These are phyloP conservation scores for Eimeria acervulina DNA, from an alignment of 169 alveolate species.

Conservation along the genomic window DNA sequence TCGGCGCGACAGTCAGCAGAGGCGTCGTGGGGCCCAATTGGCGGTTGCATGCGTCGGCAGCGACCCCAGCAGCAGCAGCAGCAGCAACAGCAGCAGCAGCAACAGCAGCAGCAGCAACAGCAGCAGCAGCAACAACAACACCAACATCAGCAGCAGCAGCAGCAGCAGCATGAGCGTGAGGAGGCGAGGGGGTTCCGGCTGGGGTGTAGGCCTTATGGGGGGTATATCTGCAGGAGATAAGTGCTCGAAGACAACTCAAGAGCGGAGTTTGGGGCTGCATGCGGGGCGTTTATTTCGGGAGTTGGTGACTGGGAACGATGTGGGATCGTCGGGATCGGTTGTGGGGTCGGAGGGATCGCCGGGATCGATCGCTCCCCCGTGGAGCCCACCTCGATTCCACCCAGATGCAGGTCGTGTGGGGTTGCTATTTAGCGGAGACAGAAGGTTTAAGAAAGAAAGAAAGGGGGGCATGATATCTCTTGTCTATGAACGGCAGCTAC, in stretches of 20 bases:
- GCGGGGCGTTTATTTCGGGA: not conserved
- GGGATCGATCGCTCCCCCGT: constrained; percentile 19
- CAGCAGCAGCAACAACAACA: constrained; percentile 34
- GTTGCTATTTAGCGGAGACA: not conserved
- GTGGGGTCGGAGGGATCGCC: not conserved
- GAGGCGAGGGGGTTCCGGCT: not conserved
- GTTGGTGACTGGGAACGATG: not conserved
- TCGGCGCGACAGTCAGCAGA: not conserved
- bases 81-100: constrained; percentile 21
- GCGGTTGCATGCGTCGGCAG: not conserved
- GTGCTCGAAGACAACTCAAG: not conserved
- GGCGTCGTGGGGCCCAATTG: not conserved
- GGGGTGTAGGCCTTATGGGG: not conserved
- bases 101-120: constrained; percentile 36
- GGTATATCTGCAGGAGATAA: not conserved
- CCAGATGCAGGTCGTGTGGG: constrained; percentile 51
- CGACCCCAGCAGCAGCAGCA: constrained; percentile 35
- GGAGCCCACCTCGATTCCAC: not conserved
- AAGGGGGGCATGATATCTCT: constrained; percentile 70
- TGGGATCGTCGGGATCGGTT: not conserved
- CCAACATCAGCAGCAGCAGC: not conserved
- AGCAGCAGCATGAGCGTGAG: not conserved
- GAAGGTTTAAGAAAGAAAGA: constrained; percentile 49
- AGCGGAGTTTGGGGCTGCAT: not conserved
- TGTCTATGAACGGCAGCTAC: constrained; percentile 54